A percentile compares a stretch with the other conserved stretches of the same genome.
These are phyloP conservation scores for Allantophomopsis lycopodina DNA, from an alignment of 2,329 filamentous ascomycete species.

Conservation along the genomic window DNA sequence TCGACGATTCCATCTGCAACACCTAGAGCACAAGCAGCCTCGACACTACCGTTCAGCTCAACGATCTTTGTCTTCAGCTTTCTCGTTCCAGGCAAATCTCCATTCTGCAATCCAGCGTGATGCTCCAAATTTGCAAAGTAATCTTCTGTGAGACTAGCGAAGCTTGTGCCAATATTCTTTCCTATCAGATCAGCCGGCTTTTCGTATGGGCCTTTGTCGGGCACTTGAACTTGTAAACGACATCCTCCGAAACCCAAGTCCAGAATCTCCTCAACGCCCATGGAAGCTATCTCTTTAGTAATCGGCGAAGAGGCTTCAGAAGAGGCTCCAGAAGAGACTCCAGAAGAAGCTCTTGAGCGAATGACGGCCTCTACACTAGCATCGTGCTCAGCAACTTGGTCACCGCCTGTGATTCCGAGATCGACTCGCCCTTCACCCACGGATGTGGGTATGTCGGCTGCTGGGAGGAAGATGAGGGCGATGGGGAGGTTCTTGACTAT, in stretches of 20 bases:
- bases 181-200: conserved; percentile 70
- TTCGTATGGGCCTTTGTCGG: conserved; percentile 62
- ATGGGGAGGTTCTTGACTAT: conserved; percentile 95
- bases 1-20: conserved; percentile 97
- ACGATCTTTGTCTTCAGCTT: conserved; percentile 79
- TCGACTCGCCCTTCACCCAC: conserved; percentile 90
- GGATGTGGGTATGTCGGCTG: conserved; percentile 93
- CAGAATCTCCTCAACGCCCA: conserved; percentile 64
- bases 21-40: conserved; percentile 88
- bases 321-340: too few relatives aligned
- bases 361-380: conserved; percentile 38
- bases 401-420: conserved; percentile 85
- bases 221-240: conserved; percentile 90
- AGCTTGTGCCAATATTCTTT: conserved; percentile 91
- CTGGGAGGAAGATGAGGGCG: conserved; percentile 91
- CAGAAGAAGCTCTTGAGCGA: conserved; percentile 32
- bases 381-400: conserved; percentile 87
- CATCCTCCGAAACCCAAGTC: conserved; percentile 84
- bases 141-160: conserved; percentile 67
- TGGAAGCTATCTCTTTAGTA: conserved; percentile 25
- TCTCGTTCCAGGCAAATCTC: conserved; percentile 20
- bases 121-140: conserved; percentile 75
- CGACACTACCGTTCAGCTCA: conserved; percentile 90
- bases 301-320: conserved; percentile 28
- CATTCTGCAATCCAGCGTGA: conserved; percentile 25